phyloP scores from a whole-genome alignment of 2,329 filamentous ascomycete species.

The Alternaria rosae region DNA sequence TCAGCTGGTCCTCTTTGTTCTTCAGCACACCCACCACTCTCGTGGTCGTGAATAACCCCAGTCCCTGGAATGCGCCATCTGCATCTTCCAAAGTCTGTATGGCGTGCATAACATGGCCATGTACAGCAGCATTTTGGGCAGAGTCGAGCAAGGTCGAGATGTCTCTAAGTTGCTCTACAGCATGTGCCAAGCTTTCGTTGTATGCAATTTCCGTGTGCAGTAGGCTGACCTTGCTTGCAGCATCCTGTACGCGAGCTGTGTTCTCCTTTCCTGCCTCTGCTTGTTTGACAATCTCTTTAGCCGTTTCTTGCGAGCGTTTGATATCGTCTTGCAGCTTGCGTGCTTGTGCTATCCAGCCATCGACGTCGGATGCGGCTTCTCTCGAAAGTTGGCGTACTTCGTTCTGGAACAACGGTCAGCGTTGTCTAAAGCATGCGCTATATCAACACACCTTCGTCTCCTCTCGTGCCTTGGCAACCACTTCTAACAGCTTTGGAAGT shows the following conservation, averaged over 20 bases:
- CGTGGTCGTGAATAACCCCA: conserved; percentile 68
- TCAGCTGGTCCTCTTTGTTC: conserved; percentile 70
- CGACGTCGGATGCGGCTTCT: conserved; percentile 79
- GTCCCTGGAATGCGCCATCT: conserved; percentile 63
- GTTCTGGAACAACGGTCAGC: conserved; percentile 54
- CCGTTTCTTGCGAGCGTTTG: conserved; percentile 77
- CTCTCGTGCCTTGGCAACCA: conserved; percentile 60
- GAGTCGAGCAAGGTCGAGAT: conserved; percentile 59
- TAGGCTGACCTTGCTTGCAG: conserved; percentile 61
- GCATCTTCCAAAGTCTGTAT: conserved; percentile 59
- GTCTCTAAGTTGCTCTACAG: conserved; percentile 60
- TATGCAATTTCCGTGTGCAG: conserved; percentile 67
- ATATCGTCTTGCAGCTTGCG: conserved; percentile 87
- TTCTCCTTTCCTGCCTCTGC: conserved; percentile 73
- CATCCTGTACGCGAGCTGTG: conserved; percentile 69
- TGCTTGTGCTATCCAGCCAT: conserved; percentile 85
- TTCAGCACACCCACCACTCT: conserved; percentile 71
- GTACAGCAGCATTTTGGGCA: conserved; percentile 55
- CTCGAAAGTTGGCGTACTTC: conserved; percentile 80
- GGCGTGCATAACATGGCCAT: conserved; percentile 55
- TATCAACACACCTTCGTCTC: conserved; percentile 58
- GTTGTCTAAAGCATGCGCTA: too few species aligned
- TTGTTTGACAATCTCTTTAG: conserved; percentile 80
- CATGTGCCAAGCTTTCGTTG: conserved; percentile 61
- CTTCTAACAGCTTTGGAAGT: conserved; percentile 59